Evolutionary conservation across 2,329 filamentous ascomycete genomes (phyloP).

Genomic region (Colletotrichum lupini): DNA sequence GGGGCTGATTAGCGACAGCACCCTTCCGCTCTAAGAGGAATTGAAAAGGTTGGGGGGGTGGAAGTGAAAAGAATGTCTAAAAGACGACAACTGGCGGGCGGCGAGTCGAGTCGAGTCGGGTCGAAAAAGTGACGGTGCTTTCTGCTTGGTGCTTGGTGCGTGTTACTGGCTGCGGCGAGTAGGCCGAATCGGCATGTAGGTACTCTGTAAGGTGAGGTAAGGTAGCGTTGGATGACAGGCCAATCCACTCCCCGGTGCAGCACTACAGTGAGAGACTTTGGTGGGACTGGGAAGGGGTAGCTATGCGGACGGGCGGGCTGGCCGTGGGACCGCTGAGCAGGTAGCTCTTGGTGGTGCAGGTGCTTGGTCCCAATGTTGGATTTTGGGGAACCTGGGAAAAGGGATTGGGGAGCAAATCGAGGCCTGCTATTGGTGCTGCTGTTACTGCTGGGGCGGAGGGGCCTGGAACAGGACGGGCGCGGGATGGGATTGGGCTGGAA

Average conservation of each 20-base stretch:
- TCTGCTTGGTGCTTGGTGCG: neutral
- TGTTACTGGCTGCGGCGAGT: constrained; percentile 3
- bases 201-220: neutral
- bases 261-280: neutral
- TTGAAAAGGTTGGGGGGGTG: constrained; percentile 40
- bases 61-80: constrained; percentile 44
- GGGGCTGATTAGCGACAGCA: constrained; percentile 84
- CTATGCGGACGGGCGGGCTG: constrained; percentile 10
- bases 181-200: constrained; percentile 11
- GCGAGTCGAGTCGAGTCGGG: constrained; percentile 8
- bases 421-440: constrained; percentile 3
- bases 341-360: neutral
- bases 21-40: constrained; percentile 62
- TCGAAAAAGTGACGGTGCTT: constrained; percentile 5
- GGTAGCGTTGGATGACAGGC: neutral
- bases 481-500: constrained; percentile 10
- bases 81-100: constrained; percentile 26
- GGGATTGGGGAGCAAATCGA: neutral
- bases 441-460: neutral
- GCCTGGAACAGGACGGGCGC: neutral
- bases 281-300: constrained; percentile 4
- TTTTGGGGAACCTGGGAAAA: neutral
- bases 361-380: constrained; percentile 5
- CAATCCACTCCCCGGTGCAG: neutral
- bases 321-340: neutral